phyloP scores from a whole-genome alignment of 805 yeast species.

The Candida silvatica region DNA sequence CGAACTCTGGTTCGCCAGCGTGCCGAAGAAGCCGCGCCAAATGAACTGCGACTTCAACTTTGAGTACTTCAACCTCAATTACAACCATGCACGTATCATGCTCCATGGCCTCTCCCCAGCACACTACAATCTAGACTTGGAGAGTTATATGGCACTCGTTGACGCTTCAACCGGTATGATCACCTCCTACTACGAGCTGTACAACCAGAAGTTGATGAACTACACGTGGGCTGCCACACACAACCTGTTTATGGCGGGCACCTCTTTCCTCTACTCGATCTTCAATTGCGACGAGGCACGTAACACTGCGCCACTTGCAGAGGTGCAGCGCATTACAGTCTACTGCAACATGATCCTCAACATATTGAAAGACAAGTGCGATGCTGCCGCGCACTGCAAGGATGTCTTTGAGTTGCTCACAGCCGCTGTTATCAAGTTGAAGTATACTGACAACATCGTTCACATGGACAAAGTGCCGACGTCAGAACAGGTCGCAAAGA shows the following conservation, averaged over 20 bases:
- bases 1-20: conserved; percentile 51
- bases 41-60: conserved; percentile 71
- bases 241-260: conserved; percentile 82
- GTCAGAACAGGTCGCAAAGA: conserved; percentile 17
- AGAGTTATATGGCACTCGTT: conserved; percentile 48
- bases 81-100: conserved; percentile 63
- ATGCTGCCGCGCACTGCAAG: conserved; percentile 66
- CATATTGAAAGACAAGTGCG: conserved; percentile 61
- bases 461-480: conserved; percentile 21
- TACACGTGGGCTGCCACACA: conserved; percentile 94
- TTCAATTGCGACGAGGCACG: conserved; percentile 58
- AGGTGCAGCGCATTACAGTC: conserved; percentile 38
- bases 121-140: conserved; percentile 40
- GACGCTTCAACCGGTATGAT: conserved; percentile 64
- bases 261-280: conserved; percentile 70
- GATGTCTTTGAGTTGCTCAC: conserved; percentile 66
- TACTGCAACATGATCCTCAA: conserved; percentile 50
- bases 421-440: conserved; percentile 59
- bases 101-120: conserved; percentile 75
- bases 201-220: conserved; percentile 51
- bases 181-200: conserved; percentile 49
- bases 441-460: conserved; percentile 29
- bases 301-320: conserved; percentile 33
- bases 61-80: conserved; percentile 66
- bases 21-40: conserved; percentile 46